These are phyloP conservation scores for Melanogaster broomeanus DNA, from an alignment of 768 basidiomycete species.

Conservation along the genomic window DNA sequence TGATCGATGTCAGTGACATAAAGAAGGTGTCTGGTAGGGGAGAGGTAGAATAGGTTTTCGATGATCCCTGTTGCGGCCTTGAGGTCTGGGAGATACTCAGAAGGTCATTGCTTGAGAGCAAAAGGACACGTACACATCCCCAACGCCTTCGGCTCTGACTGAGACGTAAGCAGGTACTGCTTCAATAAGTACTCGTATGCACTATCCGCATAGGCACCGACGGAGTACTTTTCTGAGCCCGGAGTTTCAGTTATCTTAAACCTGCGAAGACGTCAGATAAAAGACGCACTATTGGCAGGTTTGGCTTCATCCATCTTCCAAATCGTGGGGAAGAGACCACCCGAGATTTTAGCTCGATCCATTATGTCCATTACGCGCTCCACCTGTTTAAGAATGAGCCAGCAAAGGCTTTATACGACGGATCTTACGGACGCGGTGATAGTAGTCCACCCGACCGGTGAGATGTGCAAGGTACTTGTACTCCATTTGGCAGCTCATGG, in stretches of 20 bases:
- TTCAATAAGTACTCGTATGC: slow-evolving; percentile 72
- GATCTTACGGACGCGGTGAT: slow-evolving; percentile 21
- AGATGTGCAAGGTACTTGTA: slow-evolving; percentile 54
- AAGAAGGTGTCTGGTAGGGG: slow-evolving; percentile 57
- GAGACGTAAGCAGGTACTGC: slow-evolving; percentile 54
- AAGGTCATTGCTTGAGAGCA: not conserved
- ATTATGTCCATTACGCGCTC: slow-evolving; percentile 39
- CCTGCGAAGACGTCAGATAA: not conserved
- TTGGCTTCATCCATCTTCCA: slow-evolving; percentile 20
- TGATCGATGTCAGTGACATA: slow-evolving; percentile 59
- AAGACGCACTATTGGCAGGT: slow-evolving; percentile 19
- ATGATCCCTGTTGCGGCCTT: slow-evolving; percentile 54
- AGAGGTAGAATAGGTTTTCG: slow-evolving; percentile 56
- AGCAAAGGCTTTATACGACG: not conserved
- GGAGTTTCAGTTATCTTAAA: not conserved
- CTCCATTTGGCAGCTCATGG: slow-evolving; percentile 50
- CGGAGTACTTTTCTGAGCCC: slow-evolving; percentile 43
- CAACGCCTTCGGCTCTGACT: slow-evolving; percentile 43
- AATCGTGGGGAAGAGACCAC: slow-evolving; percentile 20
- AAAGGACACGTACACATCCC: slow-evolving; percentile 50
- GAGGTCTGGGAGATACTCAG: slow-evolving; percentile 40
- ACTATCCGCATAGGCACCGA: slow-evolving; percentile 63
- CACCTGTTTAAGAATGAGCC: slow-evolving; percentile 14
- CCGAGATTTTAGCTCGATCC: slow-evolving; percentile 9
- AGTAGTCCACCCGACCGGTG: slow-evolving; percentile 44